Conservation (phyloP, 140 eudicot species). For the Senecio squalidus region DNA sequence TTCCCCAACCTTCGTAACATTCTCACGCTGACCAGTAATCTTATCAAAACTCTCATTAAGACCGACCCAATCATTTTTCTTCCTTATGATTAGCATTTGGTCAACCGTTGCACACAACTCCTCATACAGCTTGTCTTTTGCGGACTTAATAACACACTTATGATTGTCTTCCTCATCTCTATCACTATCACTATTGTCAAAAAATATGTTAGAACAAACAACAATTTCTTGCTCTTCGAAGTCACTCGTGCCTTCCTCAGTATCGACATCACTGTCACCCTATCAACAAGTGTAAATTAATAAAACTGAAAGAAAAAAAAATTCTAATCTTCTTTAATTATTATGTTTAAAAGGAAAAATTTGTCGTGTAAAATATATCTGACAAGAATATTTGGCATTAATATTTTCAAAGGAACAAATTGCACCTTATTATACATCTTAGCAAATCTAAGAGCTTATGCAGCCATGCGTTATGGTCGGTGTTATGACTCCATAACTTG, state of each 20-base stretch:
- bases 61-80: slow-evolving; percentile 89
- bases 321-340: too few relatives aligned
- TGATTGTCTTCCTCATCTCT: slow-evolving; percentile 55
- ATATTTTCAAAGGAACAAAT: too few relatives aligned
- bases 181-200: slow-evolving; percentile 44
- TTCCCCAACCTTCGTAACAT: slow-evolving; percentile 70
- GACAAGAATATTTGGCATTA: too few relatives aligned
- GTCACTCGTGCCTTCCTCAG: slow-evolving; percentile 67
- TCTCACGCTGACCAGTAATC: slow-evolving; percentile 78
- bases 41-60: slow-evolving; percentile 87
- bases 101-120: slow-evolving; percentile 72
- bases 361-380: too few relatives aligned
- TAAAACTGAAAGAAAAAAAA: too few relatives aligned
- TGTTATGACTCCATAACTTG: too few relatives aligned
- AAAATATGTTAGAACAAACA: slow-evolving; percentile 24
- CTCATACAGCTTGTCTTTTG: slow-evolving; percentile 80
- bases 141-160: slow-evolving; percentile 61
- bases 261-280: slow-evolving; percentile 68
- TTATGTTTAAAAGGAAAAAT: too few relatives aligned
- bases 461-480: too few relatives aligned
- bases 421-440: too few relatives aligned
- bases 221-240: slow-evolving; percentile 34
- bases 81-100: slow-evolving; percentile 87
- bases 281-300: slow-evolving; percentile 1
- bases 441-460: too few relatives aligned